Conservation (phyloP, 2,329 filamentous ascomycete species). For the Sphaerulina vaccinii region DNA sequence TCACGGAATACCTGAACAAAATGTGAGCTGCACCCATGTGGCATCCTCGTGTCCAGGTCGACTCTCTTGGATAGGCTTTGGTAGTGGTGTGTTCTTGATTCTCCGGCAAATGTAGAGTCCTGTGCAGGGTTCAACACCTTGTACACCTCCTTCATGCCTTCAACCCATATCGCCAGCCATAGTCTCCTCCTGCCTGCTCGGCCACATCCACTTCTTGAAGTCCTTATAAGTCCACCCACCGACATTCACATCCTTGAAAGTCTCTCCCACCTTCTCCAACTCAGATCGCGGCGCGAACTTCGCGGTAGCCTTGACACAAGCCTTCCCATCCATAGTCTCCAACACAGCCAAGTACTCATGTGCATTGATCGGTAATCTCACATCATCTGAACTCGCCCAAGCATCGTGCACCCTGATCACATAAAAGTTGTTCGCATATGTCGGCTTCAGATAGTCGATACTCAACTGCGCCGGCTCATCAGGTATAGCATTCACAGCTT, state of each 20-base stretch:
- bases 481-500: conserved; percentile 14
- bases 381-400: conserved; percentile 22
- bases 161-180: not conserved
- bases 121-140: no score
- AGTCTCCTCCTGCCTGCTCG: conserved; percentile 29
- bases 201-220: conserved; percentile 39
- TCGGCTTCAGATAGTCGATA: conserved; percentile 63
- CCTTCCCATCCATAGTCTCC: conserved; percentile 53
- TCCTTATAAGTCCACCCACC: conserved; percentile 28
- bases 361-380: conserved; percentile 25
- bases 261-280: conserved; percentile 24
- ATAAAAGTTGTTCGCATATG: conserved; percentile 62
- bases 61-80: no score
- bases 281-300: conserved; percentile 29
- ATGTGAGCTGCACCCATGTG: no score
- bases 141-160: no score
- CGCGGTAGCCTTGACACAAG: conserved; percentile 56
- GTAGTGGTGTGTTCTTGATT: no score
- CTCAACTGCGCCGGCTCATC: conserved; percentile 42
- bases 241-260: conserved; percentile 25
- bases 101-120: no score
- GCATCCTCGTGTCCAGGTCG: no score
- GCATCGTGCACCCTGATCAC: conserved; percentile 54
- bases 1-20: no score
- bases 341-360: conserved; percentile 55